Conservation (phyloP, 495 filamentous ascomycete species). For the Lasiosphaeris hirsuta region DNA sequence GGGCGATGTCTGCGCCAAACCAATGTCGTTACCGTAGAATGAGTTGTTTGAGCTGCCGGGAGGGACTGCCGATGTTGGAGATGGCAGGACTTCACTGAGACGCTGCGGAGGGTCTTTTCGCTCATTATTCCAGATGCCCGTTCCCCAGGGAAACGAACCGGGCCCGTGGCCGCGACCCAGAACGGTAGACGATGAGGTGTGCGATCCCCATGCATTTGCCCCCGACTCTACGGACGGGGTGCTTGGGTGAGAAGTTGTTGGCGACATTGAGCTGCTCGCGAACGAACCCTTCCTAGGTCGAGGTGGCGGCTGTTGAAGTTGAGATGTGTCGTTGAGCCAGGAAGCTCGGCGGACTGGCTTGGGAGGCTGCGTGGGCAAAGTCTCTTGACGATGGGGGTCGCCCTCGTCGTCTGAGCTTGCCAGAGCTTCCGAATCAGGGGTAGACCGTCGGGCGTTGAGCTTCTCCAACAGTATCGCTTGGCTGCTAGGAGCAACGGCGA, state of each 20-base stretch:
- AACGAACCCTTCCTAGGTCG: conserved; percentile 57
- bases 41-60: conserved; percentile 41
- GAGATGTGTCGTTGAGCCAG: conserved; percentile 58
- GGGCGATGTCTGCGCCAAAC: conserved; percentile 41
- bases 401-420: conserved; percentile 90
- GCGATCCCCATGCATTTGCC: conserved; percentile 57
- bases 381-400: conserved; percentile 53
- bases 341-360: conserved; percentile 57
- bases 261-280: conserved; percentile 65
- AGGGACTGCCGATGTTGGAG: conserved; percentile 65
- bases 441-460: conserved; percentile 67
- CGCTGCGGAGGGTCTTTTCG: conserved; percentile 72
- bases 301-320: conserved; percentile 35
- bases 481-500: conserved; percentile 44
- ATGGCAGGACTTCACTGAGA: conserved; percentile 71
- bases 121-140: conserved; percentile 74
- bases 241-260: conserved; percentile 70
- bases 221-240: conserved; percentile 68
- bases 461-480: conserved; percentile 68
- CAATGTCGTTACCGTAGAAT: conserved; percentile 43
- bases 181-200: conserved; percentile 43
- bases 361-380: conserved; percentile 42
- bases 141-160: conserved; percentile 67
- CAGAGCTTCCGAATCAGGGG: conserved; percentile 88
- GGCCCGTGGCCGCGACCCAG: conserved; percentile 57